A percentile compares a stretch with the other conserved stretches of the same genome.
Conservation (phyloP, 2,329 filamentous ascomycete species). For the Ceratocystis harringtonii region DNA sequence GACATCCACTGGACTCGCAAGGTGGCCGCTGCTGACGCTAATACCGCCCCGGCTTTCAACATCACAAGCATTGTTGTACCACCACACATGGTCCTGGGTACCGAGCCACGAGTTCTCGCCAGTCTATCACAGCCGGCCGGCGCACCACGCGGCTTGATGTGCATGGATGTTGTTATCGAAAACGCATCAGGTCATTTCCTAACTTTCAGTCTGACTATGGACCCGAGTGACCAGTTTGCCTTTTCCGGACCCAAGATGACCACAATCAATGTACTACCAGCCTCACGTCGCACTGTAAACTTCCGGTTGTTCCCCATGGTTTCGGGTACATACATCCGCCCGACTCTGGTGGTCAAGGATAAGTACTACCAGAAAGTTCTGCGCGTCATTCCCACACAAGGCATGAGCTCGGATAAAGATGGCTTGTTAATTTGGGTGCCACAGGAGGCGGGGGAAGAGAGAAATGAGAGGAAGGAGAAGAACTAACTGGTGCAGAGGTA, state of each 20-base stretch:
- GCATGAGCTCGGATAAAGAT: conserved; percentile 50
- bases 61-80: conserved; percentile 61
- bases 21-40: conserved; percentile 21
- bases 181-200: conserved; percentile 91
- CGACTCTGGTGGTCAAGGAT: conserved; percentile 65
- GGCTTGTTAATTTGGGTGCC: conserved; percentile 49
- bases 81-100: conserved; percentile 62
- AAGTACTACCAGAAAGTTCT: conserved; percentile 88
- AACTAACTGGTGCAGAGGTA: no score
- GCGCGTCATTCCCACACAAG: conserved; percentile 63
- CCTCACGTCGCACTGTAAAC: conserved; percentile 57
- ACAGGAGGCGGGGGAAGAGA: conserved; percentile 23
- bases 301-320: conserved; percentile 60
- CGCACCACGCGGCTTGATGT: conserved; percentile 26
- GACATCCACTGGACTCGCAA: conserved; percentile 62
- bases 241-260: conserved; percentile 79
- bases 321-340: conserved; percentile 52
- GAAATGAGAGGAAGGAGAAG: conserved; percentile 12
- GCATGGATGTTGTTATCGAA: conserved; percentile 55
- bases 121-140: conserved; percentile 33
- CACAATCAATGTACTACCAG: conserved; percentile 64
- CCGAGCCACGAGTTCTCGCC: conserved; percentile 72
- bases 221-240: conserved; percentile 80
- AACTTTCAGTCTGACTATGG: conserved; percentile 84
- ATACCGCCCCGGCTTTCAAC: conserved; percentile 28